Evolutionary conservation across 2,329 filamentous ascomycete species (phyloP).

Genomic region (Phyllosticta citriasiana): DNA sequence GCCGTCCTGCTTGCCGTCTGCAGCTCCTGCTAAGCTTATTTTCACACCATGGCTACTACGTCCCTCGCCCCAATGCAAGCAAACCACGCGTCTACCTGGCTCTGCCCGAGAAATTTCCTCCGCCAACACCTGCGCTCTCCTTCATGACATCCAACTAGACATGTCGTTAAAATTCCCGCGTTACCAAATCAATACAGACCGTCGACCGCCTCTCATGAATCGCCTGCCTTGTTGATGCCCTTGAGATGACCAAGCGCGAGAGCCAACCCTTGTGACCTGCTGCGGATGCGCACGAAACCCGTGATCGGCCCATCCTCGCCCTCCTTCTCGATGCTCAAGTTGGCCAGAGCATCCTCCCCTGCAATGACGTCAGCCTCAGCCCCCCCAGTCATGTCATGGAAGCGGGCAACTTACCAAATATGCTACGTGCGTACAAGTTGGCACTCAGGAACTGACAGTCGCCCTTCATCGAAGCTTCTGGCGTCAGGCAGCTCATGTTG

Average conservation of each 20-base stretch:
- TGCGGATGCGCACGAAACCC: slow-evolving; percentile 95
- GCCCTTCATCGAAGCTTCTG: slow-evolving; percentile 90
- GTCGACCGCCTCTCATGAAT: background rate
- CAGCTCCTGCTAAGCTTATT: background rate
- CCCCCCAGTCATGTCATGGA: background rate
- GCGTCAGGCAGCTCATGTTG: slow-evolving; percentile 97
- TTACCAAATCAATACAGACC: background rate
- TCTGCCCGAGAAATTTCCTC: background rate
- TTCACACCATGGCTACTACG: background rate
- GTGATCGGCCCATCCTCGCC: slow-evolving; percentile 91
- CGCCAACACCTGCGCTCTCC: background rate
- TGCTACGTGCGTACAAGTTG: slow-evolving; percentile 90
- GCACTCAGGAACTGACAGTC: slow-evolving; percentile 97
- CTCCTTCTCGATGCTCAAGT: slow-evolving; percentile 95
- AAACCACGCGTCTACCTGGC: background rate
- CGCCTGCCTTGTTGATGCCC: slow-evolving; percentile 56
- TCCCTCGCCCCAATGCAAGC: background rate
- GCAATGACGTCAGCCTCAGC: slow-evolving; percentile 5
- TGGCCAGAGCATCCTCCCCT: slow-evolving; percentile 98
- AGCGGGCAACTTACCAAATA: slow-evolving; percentile 72
- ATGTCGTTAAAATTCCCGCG: background rate
- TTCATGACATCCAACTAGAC: background rate
- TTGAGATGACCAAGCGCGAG: slow-evolving; percentile 90
- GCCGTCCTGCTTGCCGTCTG: background rate
- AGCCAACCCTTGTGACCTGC: slow-evolving; percentile 88